Evolutionary conservation across 2,329 filamentous ascomycete genomes (phyloP).

Genomic region (Cordyceps javanica): DNA sequence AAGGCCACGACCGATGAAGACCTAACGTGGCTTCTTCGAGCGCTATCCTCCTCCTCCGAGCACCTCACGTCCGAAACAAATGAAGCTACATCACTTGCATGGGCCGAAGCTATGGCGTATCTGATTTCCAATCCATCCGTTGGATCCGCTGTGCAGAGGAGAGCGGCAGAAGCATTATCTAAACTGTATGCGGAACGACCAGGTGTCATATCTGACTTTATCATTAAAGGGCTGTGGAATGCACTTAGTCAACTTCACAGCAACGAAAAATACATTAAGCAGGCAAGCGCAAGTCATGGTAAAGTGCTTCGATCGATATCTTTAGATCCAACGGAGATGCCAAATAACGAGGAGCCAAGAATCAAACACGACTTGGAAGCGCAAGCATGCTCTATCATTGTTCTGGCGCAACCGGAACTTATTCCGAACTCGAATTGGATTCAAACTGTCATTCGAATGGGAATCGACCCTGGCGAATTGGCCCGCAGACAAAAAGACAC

Average conservation of each 20-base stretch:
- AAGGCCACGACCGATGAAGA: slow-evolving; percentile 73
- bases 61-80: slow-evolving; percentile 44
- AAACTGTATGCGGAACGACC: slow-evolving; percentile 57
- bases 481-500: slow-evolving; percentile 56
- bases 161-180: slow-evolving; percentile 56
- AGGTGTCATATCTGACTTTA: slow-evolving; percentile 49
- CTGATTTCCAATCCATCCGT: slow-evolving; percentile 59
- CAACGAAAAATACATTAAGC: slow-evolving; percentile 73
- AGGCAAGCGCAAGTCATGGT: slow-evolving; percentile 58
- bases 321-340: slow-evolving; percentile 45
- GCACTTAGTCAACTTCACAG: slow-evolving; percentile 64
- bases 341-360: slow-evolving; percentile 35
- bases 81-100: slow-evolving; percentile 55
- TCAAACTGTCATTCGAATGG: slow-evolving; percentile 71
- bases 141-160: slow-evolving; percentile 56
- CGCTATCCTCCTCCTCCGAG: slow-evolving; percentile 57
- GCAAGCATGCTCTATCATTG: slow-evolving; percentile 71
- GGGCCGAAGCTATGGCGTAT: slow-evolving; percentile 84
- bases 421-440: slow-evolving; percentile 84
- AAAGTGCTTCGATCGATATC: slow-evolving; percentile 58
- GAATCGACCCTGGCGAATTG: slow-evolving; percentile 75
- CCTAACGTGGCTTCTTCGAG: slow-evolving; percentile 66
- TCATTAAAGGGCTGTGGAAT: slow-evolving; percentile 71
- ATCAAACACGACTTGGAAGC: slow-evolving; percentile 48
- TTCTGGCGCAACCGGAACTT: slow-evolving; percentile 71